phyloP scores from a whole-genome alignment of 2,329 filamentous ascomycete genomes.

The Diaporthe nobilis region DNA sequence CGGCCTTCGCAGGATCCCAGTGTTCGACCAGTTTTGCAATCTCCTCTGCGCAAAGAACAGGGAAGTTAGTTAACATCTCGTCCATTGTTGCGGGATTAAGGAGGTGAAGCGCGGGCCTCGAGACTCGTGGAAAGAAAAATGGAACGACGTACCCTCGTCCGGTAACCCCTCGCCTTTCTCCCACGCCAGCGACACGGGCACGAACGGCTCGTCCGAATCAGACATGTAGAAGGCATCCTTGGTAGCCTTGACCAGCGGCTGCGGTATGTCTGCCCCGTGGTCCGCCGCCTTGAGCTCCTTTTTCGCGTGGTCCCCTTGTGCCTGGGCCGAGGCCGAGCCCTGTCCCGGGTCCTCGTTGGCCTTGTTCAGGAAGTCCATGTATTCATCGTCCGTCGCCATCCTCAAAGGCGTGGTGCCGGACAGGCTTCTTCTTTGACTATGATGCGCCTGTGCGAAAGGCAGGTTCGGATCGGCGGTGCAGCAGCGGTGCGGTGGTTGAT shows the following conservation, averaged over 20 bases:
- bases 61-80: slow-evolving; percentile 21
- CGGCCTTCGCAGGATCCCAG: slow-evolving; percentile 64
- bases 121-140: slow-evolving; percentile 3
- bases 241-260: slow-evolving; percentile 64
- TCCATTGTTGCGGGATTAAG: background rate
- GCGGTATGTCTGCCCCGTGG: slow-evolving; percentile 71
- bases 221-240: slow-evolving; percentile 78
- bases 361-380: slow-evolving; percentile 88
- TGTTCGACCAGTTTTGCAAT: slow-evolving; percentile 78
- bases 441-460: slow-evolving; percentile 28
- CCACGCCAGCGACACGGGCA: slow-evolving; percentile 79
- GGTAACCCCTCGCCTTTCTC: slow-evolving; percentile 67
- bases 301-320: slow-evolving; percentile 42
- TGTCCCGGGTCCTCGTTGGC: slow-evolving; percentile 84
- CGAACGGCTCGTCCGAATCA: slow-evolving; percentile 89
- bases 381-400: slow-evolving; percentile 86
- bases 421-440: slow-evolving; percentile 1
- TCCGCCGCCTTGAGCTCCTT: slow-evolving; percentile 67
- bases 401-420: slow-evolving; percentile 41
- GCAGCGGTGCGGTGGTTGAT: background rate
- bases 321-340: slow-evolving; percentile 58
- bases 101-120: background rate
- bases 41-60: slow-evolving; percentile 64
- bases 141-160: slow-evolving; percentile 70
- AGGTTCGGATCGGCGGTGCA: background rate